These are phyloP conservation scores for Brasenia schreberi DNA, from an alignment of 164 flowering plant genomes.

Conservation along the genomic window DNA sequence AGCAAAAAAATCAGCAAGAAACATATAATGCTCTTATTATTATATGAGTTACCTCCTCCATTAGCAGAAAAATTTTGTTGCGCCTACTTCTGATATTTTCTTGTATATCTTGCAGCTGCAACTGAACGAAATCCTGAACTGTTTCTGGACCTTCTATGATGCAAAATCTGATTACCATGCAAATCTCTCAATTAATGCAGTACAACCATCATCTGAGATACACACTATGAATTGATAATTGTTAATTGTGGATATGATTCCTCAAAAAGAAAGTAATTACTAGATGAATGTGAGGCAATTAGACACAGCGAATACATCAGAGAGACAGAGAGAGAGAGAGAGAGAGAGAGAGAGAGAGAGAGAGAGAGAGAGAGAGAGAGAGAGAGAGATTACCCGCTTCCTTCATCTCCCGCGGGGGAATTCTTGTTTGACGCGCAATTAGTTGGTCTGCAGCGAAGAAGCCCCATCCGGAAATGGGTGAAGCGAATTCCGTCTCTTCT, in stretches of 20 bases:
- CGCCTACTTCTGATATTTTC: constrained; percentile 75
- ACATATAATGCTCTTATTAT: too few species aligned
- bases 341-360: background rate
- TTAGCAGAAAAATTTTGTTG: constrained; percentile 81
- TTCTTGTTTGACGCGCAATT: background rate
- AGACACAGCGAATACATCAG: background rate
- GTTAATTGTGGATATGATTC: too few species aligned
- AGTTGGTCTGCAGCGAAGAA: background rate
- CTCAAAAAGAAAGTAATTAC: too few species aligned
- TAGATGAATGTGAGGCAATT: too few species aligned
- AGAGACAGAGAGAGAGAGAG: background rate
- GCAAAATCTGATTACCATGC: constrained; percentile 50
- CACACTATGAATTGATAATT: too few species aligned
- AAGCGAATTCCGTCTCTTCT: background rate
- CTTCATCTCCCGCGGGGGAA: background rate
- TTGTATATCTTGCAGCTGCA: constrained; percentile 74
- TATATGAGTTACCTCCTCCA: constrained; percentile 69
- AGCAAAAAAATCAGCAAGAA: too few species aligned
- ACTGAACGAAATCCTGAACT: constrained; percentile 72
- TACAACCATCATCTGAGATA: too few species aligned
- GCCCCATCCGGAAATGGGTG: background rate
- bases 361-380: background rate
- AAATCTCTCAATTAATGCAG: background rate
- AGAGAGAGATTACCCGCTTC: background rate
- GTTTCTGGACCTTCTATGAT: constrained; percentile 96